Evolutionary conservation across 768 basidiomycete genomes (phyloP).

Genomic region (Boletus speciosus): DNA sequence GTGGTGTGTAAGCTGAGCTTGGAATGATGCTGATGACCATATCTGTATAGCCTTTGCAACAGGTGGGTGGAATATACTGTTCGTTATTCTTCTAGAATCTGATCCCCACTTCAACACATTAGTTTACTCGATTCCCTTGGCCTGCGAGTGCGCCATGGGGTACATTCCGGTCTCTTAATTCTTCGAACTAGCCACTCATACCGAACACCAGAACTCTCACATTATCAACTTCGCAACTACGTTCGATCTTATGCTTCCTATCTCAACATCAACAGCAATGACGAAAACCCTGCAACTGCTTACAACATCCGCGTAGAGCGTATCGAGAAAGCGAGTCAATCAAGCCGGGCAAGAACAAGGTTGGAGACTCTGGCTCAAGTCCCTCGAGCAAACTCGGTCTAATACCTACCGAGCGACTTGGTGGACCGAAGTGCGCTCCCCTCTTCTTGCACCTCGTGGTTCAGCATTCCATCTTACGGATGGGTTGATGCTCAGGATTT

Average conservation of each 20-base stretch:
- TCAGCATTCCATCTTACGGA: neutral
- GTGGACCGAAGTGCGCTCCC: slow-evolving; percentile 14
- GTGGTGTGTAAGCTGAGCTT: no score
- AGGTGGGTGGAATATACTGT: neutral
- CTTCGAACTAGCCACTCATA: neutral
- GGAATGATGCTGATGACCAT: neutral
- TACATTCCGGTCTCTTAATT: neutral
- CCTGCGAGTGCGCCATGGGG: slow-evolving; percentile 14
- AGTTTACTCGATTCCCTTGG: slow-evolving; percentile 15
- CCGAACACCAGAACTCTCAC: slow-evolving; percentile 25
- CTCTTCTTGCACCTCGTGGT: neutral
- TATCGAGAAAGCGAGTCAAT: slow-evolving; percentile 40
- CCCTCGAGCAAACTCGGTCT: slow-evolving; percentile 2
- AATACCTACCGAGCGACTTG: slow-evolving; percentile 32
- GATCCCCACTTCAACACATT: neutral
- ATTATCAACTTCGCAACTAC: slow-evolving; percentile 35
- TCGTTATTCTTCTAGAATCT: neutral
- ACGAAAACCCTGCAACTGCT: slow-evolving; percentile 35
- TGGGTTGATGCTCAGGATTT: slow-evolving; percentile 1
- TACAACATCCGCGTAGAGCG: slow-evolving; percentile 50
- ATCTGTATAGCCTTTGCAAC: neutral
- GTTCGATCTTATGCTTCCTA: slow-evolving; percentile 16
- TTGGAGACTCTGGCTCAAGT: slow-evolving; percentile 13
- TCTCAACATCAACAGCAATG: slow-evolving; percentile 26
- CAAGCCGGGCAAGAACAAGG: slow-evolving; percentile 4